Evolutionary conservation across 208 protist genomes (phyloP).

Genomic region (Trypanosoma conorhini): DNA sequence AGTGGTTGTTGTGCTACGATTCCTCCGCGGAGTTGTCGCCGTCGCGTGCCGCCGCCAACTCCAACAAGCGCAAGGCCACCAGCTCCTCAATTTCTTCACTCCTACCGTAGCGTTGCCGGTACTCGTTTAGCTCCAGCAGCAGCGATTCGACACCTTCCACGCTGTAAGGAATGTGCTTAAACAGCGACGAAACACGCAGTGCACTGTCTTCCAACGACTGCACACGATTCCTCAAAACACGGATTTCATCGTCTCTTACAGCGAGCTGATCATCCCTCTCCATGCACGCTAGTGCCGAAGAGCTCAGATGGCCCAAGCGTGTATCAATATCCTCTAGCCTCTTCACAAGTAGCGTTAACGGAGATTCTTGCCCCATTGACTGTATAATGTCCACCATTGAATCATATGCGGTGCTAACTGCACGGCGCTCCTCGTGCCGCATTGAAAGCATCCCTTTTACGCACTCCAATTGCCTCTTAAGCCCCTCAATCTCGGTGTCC

Average conservation of each 20-base stretch:
- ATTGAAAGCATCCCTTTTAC: constrained; percentile 7
- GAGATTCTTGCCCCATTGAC: constrained; percentile 10
- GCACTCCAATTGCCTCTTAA: constrained; percentile 15
- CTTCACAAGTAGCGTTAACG: background rate
- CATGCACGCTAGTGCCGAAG: constrained; percentile 8
- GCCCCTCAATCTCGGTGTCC: constrained; percentile 18
- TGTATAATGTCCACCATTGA: constrained; percentile 8
- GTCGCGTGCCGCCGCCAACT: constrained; percentile 15
- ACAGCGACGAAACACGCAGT: constrained; percentile 25
- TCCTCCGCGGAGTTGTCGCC: background rate
- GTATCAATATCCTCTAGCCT: constrained; percentile 13
- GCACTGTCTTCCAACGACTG: constrained; percentile 13
- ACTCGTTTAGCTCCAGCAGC: constrained; percentile 36
- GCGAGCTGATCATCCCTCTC: constrained; percentile 41
- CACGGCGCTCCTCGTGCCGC: background rate
- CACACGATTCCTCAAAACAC: constrained; percentile 14
- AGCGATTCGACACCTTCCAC: constrained; percentile 31
- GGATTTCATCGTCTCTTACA: constrained; percentile 35
- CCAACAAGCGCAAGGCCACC: constrained; percentile 24
- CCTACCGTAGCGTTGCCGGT: constrained; percentile 22
- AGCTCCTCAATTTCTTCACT: constrained; percentile 34
- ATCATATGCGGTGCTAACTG: constrained; percentile 8
- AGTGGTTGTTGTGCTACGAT: background rate
- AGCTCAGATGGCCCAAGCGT: constrained; percentile 3
- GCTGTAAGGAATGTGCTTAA: constrained; percentile 28